phyloP scores from a whole-genome alignment of 371 early-diverging fungal species.

The Sporodiniella umbellata region DNA sequence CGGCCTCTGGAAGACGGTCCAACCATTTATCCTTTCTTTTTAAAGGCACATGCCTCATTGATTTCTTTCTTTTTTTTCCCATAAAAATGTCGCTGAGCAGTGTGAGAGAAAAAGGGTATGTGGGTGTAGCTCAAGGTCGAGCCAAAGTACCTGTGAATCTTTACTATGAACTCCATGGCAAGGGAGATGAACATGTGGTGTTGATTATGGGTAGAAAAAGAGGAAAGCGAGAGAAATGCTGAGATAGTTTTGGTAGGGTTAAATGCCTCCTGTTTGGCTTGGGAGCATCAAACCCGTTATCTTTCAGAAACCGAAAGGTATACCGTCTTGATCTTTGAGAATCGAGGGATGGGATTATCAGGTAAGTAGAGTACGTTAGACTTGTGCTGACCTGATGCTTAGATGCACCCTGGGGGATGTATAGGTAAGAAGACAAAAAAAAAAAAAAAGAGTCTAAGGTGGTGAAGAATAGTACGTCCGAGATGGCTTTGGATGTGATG shows the following conservation, averaged over 20 bases:
- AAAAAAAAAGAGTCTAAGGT: background rate
- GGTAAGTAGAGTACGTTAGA: slow-evolving; percentile 2
- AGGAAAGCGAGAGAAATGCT: no score
- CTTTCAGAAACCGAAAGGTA: slow-evolving; percentile 54
- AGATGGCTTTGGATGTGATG: slow-evolving; percentile 62
- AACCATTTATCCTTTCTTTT: no score
- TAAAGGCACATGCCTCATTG: background rate
- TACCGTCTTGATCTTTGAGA: slow-evolving; percentile 71
- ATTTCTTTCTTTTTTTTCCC: slow-evolving; percentile 3
- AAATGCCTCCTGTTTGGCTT: slow-evolving; percentile 42
- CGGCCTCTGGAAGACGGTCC: no score
- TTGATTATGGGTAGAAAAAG: slow-evolving; percentile 60
- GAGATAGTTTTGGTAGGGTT: slow-evolving; percentile 21
- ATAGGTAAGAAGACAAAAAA: slow-evolving; percentile 26
- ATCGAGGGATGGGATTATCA: slow-evolving; percentile 66
- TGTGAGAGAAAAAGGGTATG: slow-evolving; percentile 12
- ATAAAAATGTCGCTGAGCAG: slow-evolving; percentile 19
- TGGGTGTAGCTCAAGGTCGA: slow-evolving; percentile 18
- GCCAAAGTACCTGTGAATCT: slow-evolving; percentile 25
- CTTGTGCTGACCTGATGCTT: background rate
- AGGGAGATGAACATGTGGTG: slow-evolving; percentile 52
- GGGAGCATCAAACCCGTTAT: slow-evolving; percentile 50
- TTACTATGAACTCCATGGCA: slow-evolving; percentile 67
- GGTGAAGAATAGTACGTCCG: slow-evolving; percentile 39
- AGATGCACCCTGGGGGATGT: slow-evolving; percentile 52